Percentiles rank a stretch among this genome's conserved stretches.
phyloP scores from a whole-genome alignment of 352 stramenopile genomes.

The Phytophthora colocasiae region DNA sequence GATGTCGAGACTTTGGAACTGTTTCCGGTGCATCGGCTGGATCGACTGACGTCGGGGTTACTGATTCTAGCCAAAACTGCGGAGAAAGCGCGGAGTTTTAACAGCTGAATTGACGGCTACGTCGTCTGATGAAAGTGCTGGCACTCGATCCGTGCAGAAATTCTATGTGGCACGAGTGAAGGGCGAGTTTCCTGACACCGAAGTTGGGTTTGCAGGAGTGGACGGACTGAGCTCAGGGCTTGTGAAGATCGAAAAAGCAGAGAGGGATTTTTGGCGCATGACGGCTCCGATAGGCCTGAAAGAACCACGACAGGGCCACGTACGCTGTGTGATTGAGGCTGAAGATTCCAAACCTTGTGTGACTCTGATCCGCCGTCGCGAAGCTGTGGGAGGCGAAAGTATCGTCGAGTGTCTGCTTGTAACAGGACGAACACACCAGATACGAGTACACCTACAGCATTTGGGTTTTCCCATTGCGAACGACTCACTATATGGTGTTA shows the following conservation, averaged over 20 bases:
- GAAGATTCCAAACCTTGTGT: slow-evolving; percentile 44
- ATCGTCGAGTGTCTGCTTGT: slow-evolving; percentile 91
- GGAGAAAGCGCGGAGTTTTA: slow-evolving; percentile 48
- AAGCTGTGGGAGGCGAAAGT: slow-evolving; percentile 44
- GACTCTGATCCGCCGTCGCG: slow-evolving; percentile 49
- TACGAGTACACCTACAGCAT: slow-evolving; percentile 93
- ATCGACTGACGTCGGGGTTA: slow-evolving; percentile 92
- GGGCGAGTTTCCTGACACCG: slow-evolving; percentile 46
- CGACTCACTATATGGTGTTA: slow-evolving; percentile 92
- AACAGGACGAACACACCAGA: slow-evolving; percentile 96
- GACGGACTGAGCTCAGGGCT: slow-evolving; percentile 20
- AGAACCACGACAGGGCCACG: slow-evolving; percentile 32
- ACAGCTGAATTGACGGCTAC: slow-evolving; percentile 46
- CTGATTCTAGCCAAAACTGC: slow-evolving; percentile 62
- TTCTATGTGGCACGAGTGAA: slow-evolving; percentile 60
- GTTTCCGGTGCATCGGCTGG: slow-evolving; percentile 92
- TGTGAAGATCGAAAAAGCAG: slow-evolving; percentile 19
- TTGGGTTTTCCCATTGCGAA: slow-evolving; percentile 92
- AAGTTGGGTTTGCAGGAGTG: slow-evolving; percentile 17
- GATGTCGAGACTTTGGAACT: slow-evolving; percentile 45
- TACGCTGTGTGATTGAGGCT: slow-evolving; percentile 31
- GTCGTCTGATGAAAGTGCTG: slow-evolving; percentile 17
- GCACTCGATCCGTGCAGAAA: slow-evolving; percentile 50
- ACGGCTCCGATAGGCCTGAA: slow-evolving; percentile 47
- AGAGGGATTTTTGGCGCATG: slow-evolving; percentile 44